Evolutionary conservation across 441 rosid genomes (phyloP).

Genomic region (Erodium texanum): DNA sequence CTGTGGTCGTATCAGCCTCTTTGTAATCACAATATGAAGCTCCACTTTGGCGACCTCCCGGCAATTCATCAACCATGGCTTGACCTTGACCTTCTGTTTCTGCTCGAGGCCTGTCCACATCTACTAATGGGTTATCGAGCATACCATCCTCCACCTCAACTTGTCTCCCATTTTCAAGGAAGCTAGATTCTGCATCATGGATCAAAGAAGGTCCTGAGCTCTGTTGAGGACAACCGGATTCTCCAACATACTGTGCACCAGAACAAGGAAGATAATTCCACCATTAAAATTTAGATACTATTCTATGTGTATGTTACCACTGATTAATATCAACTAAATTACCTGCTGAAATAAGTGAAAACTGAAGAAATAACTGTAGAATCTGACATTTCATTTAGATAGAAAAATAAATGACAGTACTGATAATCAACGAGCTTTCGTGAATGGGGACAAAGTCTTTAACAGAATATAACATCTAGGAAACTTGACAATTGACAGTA

Average conservation of each 20-base stretch:
- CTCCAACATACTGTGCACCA: constrained; percentile 40
- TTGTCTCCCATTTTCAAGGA: constrained; percentile 28
- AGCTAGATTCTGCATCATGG: constrained; percentile 28
- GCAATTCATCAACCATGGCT: constrained; percentile 27
- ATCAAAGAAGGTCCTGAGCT: constrained; percentile 25
- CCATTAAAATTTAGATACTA: constrained; percentile 20
- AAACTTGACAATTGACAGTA: not conserved
- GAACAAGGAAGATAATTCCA: constrained; percentile 46
- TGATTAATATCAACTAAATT: constrained; percentile 18
- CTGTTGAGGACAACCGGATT: constrained; percentile 35
- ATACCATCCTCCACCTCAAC: constrained; percentile 30
- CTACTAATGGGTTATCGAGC: constrained; percentile 29
- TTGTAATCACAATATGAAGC: constrained; percentile 44
- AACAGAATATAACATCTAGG: not conserved
- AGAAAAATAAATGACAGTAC: not conserved
- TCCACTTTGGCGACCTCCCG: constrained; percentile 28
- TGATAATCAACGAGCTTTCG: not conserved
- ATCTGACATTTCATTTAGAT: constrained; percentile 4
- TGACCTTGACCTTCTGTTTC: constrained; percentile 31
- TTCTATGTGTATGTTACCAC: constrained; percentile 22
- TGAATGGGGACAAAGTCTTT: not conserved
- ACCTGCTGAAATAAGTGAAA: constrained; percentile 27
- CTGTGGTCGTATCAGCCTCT: constrained; percentile 36
- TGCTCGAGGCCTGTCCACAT: constrained; percentile 25
- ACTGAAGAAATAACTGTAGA: not conserved